A percentile compares a stretch with the other conserved stretches of the same genome.
Evolutionary conservation across 2,329 filamentous ascomycete species (phyloP).

Genomic region (Hyphodiscus sp.): DNA sequence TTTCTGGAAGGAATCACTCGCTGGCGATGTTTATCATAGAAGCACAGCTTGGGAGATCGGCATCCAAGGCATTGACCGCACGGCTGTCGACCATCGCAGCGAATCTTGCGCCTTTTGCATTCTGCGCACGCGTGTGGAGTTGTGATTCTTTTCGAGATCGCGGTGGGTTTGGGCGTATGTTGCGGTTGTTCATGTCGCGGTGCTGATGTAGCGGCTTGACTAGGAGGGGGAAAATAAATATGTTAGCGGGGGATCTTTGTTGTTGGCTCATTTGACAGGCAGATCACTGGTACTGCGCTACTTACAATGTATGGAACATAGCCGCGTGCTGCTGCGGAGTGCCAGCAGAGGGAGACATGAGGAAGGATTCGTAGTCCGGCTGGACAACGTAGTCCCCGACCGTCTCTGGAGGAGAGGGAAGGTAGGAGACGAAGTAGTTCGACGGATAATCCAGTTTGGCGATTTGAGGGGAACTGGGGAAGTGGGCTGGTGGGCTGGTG

Average conservation of each 20-base stretch:
- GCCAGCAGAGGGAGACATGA: background rate
- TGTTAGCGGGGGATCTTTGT: background rate
- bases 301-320: background rate
- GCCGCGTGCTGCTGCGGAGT: background rate
- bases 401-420: background rate
- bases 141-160: constrained; percentile 44
- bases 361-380: background rate
- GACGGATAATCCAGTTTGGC: background rate
- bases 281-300: background rate
- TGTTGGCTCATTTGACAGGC: background rate
- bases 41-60: constrained; percentile 70
- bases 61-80: constrained; percentile 80
- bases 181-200: constrained; percentile 21
- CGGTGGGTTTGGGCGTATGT: constrained; percentile 25
- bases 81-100: constrained; percentile 75
- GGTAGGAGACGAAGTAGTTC: background rate
- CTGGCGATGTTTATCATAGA: constrained; percentile 75
- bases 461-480: background rate
- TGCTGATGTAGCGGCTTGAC: constrained; percentile 28
- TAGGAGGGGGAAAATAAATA: constrained; percentile 11
- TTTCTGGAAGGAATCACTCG: constrained; percentile 72
- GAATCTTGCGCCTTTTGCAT: constrained; percentile 75
- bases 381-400: background rate
- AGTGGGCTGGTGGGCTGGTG: background rate
- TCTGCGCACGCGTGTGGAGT: constrained; percentile 64